Conservation (phyloP, 73 alveolate species). For the Loxodes magnus region DNA sequence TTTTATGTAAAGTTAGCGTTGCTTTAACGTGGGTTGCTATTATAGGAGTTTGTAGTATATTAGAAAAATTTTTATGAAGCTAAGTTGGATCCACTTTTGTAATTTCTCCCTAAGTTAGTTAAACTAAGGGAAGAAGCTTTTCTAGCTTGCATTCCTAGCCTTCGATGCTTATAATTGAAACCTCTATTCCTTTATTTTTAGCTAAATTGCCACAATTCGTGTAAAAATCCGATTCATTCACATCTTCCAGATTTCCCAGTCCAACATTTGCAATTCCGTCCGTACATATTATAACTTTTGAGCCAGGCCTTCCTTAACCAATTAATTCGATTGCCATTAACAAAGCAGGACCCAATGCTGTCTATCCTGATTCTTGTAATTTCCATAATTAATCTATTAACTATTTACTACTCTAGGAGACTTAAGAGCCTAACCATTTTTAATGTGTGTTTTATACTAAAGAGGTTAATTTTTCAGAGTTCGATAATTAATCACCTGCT, state of each 20-base stretch:
- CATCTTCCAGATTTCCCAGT: slow-evolving; percentile 58
- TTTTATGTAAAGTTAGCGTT: slow-evolving; percentile 57
- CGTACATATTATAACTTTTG: slow-evolving; percentile 79
- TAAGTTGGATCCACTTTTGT: slow-evolving; percentile 76
- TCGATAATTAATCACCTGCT: slow-evolving; percentile 54
- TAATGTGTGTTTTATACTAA: slow-evolving; percentile 20
- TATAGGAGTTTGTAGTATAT: slow-evolving; percentile 49
- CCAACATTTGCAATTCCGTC: slow-evolving; percentile 95
- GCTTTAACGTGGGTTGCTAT: slow-evolving; percentile 72
- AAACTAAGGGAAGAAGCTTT: slow-evolving; percentile 51
- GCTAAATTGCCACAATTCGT: slow-evolving; percentile 64
- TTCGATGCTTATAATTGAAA: slow-evolving; percentile 58
- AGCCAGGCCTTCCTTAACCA: slow-evolving; percentile 68
- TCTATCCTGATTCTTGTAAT: slow-evolving; percentile 70
- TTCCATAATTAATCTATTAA: slow-evolving; percentile 25
- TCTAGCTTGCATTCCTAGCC: slow-evolving; percentile 84
- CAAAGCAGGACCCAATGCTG: slow-evolving; percentile 93
- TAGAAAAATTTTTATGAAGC: slow-evolving; percentile 59
- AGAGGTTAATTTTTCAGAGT: slow-evolving; percentile 33
- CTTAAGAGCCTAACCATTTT: slow-evolving; percentile 26
- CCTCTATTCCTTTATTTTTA: slow-evolving; percentile 53
- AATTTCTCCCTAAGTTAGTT: slow-evolving; percentile 73
- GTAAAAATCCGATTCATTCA: slow-evolving; percentile 48
- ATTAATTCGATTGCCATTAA: slow-evolving; percentile 57
- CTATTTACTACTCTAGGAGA: slow-evolving; percentile 33